A percentile compares a stretch with the other conserved stretches of the same genome.
These are phyloP conservation scores for Aspergillus pseudonomiae DNA, from an alignment of 2,329 filamentous ascomycete species.

Conservation along the genomic window DNA sequence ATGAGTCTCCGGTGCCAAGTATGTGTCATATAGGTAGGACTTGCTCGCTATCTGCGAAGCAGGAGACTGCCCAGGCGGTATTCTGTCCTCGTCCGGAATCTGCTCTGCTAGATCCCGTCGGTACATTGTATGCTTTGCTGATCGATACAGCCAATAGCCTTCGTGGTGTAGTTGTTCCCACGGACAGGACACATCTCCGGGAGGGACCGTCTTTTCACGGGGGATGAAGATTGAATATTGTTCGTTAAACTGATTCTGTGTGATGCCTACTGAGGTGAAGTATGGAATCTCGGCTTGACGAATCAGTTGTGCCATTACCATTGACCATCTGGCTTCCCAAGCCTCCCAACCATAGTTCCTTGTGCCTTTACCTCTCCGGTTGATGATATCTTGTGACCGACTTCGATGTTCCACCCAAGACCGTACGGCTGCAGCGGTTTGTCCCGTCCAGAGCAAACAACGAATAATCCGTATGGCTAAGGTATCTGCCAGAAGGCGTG, in stretches of 20 bases:
- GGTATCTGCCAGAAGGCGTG: constrained; percentile 81
- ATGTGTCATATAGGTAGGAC: constrained; percentile 60
- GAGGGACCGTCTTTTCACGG: constrained; percentile 55
- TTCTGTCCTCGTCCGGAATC: constrained; percentile 63
- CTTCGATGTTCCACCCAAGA: constrained; percentile 79
- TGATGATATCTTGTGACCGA: constrained; percentile 74
- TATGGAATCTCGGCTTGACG: constrained; percentile 54
- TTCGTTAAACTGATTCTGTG: constrained; percentile 26
- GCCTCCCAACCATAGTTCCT: constrained; percentile 91
- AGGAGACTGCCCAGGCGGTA: constrained; percentile 57
- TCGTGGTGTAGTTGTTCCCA: constrained; percentile 65
- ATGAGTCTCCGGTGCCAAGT: constrained; percentile 62
- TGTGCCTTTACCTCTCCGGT: constrained; percentile 80
- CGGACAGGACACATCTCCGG: constrained; percentile 55
- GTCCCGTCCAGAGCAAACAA: constrained; percentile 77
- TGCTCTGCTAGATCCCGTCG: constrained; percentile 56
- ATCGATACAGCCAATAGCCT: constrained; percentile 63
- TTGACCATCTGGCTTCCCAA: constrained; percentile 79
- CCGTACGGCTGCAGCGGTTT: constrained; percentile 77
- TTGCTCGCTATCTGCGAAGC: constrained; percentile 59
- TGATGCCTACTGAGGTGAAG: constrained; percentile 40
- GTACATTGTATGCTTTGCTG: constrained; percentile 54
- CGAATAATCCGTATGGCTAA: constrained; percentile 80
- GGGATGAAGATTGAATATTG: constrained; percentile 47
- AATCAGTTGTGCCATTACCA: constrained; percentile 63